phyloP scores from a whole-genome alignment of 2,329 filamentous ascomycete species.

The Leptosphaerulina australis region DNA sequence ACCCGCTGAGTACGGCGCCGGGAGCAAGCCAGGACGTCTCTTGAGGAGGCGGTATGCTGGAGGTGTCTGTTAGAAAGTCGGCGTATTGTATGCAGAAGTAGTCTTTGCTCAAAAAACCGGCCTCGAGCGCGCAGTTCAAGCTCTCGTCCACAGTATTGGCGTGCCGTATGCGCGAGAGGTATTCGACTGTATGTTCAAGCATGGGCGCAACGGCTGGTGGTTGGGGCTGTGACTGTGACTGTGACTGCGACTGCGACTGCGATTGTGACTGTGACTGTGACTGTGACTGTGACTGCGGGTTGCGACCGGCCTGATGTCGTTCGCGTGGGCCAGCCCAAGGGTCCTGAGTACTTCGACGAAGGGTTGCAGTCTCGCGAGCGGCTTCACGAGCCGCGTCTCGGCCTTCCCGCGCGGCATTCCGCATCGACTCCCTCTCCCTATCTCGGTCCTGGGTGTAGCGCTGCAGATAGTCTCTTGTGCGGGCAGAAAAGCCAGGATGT shows the following conservation, averaged over 20 bases:
- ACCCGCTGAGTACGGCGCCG: slow-evolving; percentile 66
- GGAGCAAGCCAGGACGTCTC: slow-evolving; percentile 67
- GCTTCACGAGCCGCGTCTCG: neutral
- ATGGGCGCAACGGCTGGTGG: slow-evolving; percentile 41
- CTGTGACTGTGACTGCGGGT: slow-evolving; percentile 30
- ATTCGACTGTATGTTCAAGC: slow-evolving; percentile 65
- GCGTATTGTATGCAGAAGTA: slow-evolving; percentile 54
- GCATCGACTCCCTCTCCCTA: too few relatives aligned
- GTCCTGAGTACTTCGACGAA: slow-evolving; percentile 31
- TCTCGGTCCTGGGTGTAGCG: slow-evolving; percentile 52
- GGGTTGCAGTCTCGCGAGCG: neutral
- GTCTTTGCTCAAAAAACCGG: slow-evolving; percentile 61
- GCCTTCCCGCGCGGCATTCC: too few relatives aligned
- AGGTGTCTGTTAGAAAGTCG: slow-evolving; percentile 65
- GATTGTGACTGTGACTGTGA: slow-evolving; percentile 35
- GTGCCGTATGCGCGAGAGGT: slow-evolving; percentile 64
- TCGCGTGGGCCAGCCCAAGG: slow-evolving; percentile 41
- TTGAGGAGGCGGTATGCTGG: slow-evolving; percentile 57
- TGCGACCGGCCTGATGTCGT: slow-evolving; percentile 9
- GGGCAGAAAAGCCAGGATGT: slow-evolving; percentile 48
- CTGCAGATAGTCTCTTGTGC: slow-evolving; percentile 48
- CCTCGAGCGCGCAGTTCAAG: slow-evolving; percentile 59
- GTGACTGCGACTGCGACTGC: slow-evolving; percentile 28
- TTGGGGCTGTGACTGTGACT: slow-evolving; percentile 32
- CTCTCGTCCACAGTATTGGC: slow-evolving; percentile 62